Percentiles rank a stretch among this genome's conserved stretches.
Conservation (phyloP, 257 asterid genomes). For the Salvia miltiorrhiza region DNA sequence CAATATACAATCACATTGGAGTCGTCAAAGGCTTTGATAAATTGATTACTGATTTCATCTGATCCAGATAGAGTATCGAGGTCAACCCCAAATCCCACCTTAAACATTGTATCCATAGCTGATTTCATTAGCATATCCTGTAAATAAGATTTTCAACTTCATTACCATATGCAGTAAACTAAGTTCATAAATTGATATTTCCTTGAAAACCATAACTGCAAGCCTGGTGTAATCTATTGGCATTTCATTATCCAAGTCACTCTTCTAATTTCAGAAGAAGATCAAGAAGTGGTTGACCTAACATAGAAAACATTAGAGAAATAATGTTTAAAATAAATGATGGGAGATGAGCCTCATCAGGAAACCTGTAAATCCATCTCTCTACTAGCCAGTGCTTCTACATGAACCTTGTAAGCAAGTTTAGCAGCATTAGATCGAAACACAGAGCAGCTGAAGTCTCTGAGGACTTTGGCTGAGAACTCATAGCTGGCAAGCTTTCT, state of each 20-base stretch:
- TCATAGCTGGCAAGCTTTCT: constrained; percentile 47
- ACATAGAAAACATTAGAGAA: background rate
- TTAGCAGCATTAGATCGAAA: constrained; percentile 37
- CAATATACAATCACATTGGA: constrained; percentile 45
- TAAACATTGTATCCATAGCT: constrained; percentile 49
- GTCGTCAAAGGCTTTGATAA: constrained; percentile 51
- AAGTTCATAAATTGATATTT: background rate
- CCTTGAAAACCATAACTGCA: background rate
- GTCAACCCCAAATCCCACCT: constrained; percentile 55
- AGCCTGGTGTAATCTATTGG: background rate
- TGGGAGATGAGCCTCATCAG: background rate
- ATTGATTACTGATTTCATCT: constrained; percentile 37
- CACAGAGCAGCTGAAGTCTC: constrained; percentile 40
- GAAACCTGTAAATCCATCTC: constrained; percentile 37
- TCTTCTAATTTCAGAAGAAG: background rate
- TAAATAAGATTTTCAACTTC: background rate
- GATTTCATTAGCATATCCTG: constrained; percentile 52
- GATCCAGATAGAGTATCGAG: constrained; percentile 49
- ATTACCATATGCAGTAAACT: background rate
- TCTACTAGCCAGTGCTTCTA: constrained; percentile 21
- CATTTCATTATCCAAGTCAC: background rate
- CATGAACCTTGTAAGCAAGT: constrained; percentile 27
- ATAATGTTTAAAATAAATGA: background rate
- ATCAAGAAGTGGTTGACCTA: background rate
- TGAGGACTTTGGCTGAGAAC: constrained; percentile 37